Conservation (phyloP, 2,329 filamentous ascomycete genomes). For the Trichoderma aggressivum region DNA sequence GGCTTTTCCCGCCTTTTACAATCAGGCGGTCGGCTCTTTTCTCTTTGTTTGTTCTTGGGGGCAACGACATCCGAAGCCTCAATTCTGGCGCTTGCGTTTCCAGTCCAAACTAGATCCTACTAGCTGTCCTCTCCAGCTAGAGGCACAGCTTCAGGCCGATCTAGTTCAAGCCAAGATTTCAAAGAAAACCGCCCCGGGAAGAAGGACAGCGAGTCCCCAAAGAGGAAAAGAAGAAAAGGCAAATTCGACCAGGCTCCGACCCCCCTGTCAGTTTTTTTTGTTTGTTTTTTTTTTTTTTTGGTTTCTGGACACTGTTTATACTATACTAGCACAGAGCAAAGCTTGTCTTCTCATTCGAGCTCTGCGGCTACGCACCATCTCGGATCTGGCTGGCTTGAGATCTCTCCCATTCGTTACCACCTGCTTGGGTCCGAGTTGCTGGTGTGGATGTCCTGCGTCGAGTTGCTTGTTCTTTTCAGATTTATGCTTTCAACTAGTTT, state of each 20-base stretch:
- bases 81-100: neutral
- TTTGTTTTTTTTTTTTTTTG: no score
- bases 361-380: neutral
- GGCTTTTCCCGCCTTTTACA: neutral
- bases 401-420: slow-evolving; percentile 13
- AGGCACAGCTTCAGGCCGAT: neutral
- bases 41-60: neutral
- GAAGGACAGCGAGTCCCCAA: neutral
- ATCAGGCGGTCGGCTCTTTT: neutral
- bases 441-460: neutral
- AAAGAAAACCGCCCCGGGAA: neutral
- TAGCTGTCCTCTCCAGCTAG: neutral
- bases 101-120: neutral
- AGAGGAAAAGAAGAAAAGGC: neutral
- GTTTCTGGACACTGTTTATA: neutral
- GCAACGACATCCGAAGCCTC: neutral
- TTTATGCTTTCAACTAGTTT: neutral
- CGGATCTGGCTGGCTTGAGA: neutral
- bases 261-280: neutral
- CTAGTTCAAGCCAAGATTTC: neutral
- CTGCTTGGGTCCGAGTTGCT: slow-evolving; percentile 11
- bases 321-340: neutral
- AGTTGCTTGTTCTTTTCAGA: neutral
- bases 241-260: neutral
- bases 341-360: neutral